Evolutionary conservation across 1,284 basidiomycete genomes (phyloP).

Genomic region (Lignosus rhinocerotis): DNA sequence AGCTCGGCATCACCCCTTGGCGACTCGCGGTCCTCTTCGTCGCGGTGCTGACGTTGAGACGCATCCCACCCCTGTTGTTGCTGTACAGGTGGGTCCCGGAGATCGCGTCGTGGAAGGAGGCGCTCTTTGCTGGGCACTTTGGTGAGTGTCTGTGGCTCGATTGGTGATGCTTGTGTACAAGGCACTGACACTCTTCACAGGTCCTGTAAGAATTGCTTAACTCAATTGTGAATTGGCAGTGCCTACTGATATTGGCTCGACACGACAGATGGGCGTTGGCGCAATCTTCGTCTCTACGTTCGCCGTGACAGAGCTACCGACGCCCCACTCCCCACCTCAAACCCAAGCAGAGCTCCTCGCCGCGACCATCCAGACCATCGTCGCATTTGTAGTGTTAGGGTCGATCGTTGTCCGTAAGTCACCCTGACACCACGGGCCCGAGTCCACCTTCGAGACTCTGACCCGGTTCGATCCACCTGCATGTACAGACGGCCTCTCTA

Average conservation of each 20-base stretch:
- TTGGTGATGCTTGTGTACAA: not conserved
- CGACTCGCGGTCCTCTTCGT: constrained; percentile 71
- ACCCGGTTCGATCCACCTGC: not conserved
- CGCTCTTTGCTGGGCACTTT: constrained; percentile 87
- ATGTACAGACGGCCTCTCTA: constrained; percentile 78
- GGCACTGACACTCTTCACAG: not conserved
- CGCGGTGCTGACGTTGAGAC: constrained; percentile 66
- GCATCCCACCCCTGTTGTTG: constrained; percentile 74
- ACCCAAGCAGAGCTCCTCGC: constrained; percentile 72
- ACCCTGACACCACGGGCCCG: not conserved
- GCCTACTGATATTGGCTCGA: not conserved
- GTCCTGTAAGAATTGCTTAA: not conserved
- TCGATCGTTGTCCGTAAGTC: constrained; percentile 80
- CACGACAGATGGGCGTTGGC: constrained; percentile 71
- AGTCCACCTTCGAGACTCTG: not conserved
- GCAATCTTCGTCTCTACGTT: constrained; percentile 86
- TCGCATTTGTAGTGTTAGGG: constrained; percentile 80
- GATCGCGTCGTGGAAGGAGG: constrained; percentile 76
- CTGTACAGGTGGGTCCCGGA: constrained; percentile 86
- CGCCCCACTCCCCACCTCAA: constrained; percentile 56
- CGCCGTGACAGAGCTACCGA: constrained; percentile 68
- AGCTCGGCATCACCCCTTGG: constrained; percentile 72
- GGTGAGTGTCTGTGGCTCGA: constrained; percentile 42
- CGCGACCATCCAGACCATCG: constrained; percentile 74
- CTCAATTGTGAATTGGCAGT: not conserved